Conservation (phyloP, 2,329 filamentous ascomycete genomes). For the Coniochaeta sp. region DNA sequence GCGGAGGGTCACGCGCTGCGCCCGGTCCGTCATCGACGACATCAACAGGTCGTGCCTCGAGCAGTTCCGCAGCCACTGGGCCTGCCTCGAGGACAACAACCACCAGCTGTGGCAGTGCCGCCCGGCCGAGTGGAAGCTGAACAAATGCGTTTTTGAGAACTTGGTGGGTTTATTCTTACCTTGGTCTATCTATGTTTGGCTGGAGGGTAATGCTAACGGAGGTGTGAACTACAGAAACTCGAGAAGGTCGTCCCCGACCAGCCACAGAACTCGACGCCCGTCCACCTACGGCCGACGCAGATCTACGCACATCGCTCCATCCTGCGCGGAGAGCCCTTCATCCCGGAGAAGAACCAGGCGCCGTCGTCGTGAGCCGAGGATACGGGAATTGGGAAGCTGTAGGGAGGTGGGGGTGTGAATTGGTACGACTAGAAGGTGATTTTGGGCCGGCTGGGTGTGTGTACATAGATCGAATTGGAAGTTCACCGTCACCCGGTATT, state of each 20-base stretch:
- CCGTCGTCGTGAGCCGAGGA: constrained; percentile 12
- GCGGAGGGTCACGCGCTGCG: constrained; percentile 91
- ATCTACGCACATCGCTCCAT: constrained; percentile 46
- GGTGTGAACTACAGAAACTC: constrained; percentile 52
- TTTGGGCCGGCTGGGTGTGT: not conserved
- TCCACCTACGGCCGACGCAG: constrained; percentile 63
- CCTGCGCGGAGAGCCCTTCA: constrained; percentile 19
- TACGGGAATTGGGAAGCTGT: not conserved
- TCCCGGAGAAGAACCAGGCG: constrained; percentile 17
- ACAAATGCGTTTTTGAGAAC: constrained; percentile 94
- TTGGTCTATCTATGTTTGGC: too few relatives aligned
- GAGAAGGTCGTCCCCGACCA: constrained; percentile 75
- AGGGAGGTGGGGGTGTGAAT: not conserved
- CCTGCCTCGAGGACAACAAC: constrained; percentile 95
- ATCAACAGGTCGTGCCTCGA: constrained; percentile 91
- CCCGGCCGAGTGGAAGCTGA: constrained; percentile 78
- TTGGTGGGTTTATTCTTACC: constrained; percentile 54
- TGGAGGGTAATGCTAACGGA: too few relatives aligned
- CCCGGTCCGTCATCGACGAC: constrained; percentile 91
- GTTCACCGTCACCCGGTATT: not conserved
- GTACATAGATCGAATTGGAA: not conserved
- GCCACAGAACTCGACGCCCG: constrained; percentile 61
- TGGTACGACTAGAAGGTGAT: not conserved
- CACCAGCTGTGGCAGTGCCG: constrained; percentile 97
- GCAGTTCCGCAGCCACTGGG: constrained; percentile 90